Conservation (phyloP, 2,329 filamentous ascomycete species). For the Neofusicoccum laricinum region DNA sequence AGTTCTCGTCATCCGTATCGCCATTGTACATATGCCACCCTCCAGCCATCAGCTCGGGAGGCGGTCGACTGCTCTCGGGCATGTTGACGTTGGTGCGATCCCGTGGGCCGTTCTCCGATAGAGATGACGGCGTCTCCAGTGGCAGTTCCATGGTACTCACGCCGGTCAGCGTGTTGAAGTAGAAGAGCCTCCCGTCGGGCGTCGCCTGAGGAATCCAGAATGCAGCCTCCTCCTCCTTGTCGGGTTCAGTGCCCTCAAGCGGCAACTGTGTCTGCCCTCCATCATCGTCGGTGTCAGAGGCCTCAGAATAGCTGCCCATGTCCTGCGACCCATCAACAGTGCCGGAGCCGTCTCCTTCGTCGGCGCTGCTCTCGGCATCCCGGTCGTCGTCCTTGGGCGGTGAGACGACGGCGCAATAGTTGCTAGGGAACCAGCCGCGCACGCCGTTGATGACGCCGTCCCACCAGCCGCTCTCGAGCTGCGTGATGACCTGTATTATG, state of each 20-base stretch:
- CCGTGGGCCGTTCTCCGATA: constrained; percentile 78
- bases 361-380: constrained; percentile 47
- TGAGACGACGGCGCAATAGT: constrained; percentile 88
- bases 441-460: constrained; percentile 97
- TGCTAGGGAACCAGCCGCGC: constrained; percentile 98
- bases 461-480: constrained; percentile 99
- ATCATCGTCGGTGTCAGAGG: constrained; percentile 48
- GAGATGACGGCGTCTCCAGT: constrained; percentile 79
- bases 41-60: constrained; percentile 84
- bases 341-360: constrained; percentile 36
- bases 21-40: constrained; percentile 63
- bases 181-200: constrained; percentile 86
- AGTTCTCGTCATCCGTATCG: constrained; percentile 85
- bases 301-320: constrained; percentile 61
- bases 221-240: constrained; percentile 79
- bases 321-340: constrained; percentile 44
- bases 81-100: constrained; percentile 86
- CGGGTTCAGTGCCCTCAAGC: constrained; percentile 63
- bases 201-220: constrained; percentile 99
- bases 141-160: constrained; percentile 93
- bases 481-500: constrained; percentile 96
- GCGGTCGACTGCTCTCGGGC: constrained; percentile 84
- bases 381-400: constrained; percentile 70
- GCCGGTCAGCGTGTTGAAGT: constrained; percentile 97
- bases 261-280: constrained; percentile 54